Percentiles rank a stretch among this genome's conserved stretches.
Evolutionary conservation across 805 yeast species (phyloP).

Genomic region (Starmerella vaccinii): DNA sequence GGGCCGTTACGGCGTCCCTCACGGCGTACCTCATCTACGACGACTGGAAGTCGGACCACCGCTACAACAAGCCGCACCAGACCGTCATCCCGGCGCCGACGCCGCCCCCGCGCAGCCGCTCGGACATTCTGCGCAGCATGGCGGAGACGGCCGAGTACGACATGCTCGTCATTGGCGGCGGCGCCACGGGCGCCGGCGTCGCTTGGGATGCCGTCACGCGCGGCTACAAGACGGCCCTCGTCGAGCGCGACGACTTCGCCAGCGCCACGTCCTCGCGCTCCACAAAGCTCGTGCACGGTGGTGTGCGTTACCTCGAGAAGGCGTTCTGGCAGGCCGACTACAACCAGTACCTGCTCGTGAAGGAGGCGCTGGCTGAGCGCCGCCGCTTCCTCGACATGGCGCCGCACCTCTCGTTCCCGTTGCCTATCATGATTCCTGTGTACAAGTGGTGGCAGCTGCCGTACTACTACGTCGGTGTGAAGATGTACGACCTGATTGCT

Average conservation of each 20-base stretch:
- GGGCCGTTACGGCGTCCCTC: slow-evolving; percentile 19
- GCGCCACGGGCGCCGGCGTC: slow-evolving; percentile 90
- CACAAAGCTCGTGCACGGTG: slow-evolving; percentile 96
- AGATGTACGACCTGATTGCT: slow-evolving; percentile 85
- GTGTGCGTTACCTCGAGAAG: slow-evolving; percentile 89
- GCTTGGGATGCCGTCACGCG: slow-evolving; percentile 86
- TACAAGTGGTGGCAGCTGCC: slow-evolving; percentile 95
- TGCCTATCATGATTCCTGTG: slow-evolving; percentile 94
- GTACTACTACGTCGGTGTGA: slow-evolving; percentile 82
- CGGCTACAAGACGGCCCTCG: slow-evolving; percentile 77
- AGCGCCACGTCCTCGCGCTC: slow-evolving; percentile 88
- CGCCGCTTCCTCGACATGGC: slow-evolving; percentile 80
- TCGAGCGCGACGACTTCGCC: slow-evolving; percentile 84
- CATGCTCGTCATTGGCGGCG: slow-evolving; percentile 86
- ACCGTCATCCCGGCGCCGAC: slow-evolving; percentile 24
- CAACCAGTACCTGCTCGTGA: slow-evolving; percentile 77
- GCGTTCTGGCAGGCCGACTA: slow-evolving; percentile 87
- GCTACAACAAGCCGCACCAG: slow-evolving; percentile 25
- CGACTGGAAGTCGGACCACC: slow-evolving; percentile 22
- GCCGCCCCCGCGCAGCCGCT: slow-evolving; percentile 27
- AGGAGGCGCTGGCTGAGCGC: slow-evolving; percentile 81
- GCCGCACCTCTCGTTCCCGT: slow-evolving; percentile 74
- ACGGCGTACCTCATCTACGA: slow-evolving; percentile 25
- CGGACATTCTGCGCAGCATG: slow-evolving; percentile 25
- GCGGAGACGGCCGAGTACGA: slow-evolving; percentile 49